Percentiles rank a stretch among this genome's conserved stretches.
These are phyloP conservation scores for Arthroderma sp. DNA, from an alignment of 2,329 filamentous ascomycete species.

Conservation along the genomic window DNA sequence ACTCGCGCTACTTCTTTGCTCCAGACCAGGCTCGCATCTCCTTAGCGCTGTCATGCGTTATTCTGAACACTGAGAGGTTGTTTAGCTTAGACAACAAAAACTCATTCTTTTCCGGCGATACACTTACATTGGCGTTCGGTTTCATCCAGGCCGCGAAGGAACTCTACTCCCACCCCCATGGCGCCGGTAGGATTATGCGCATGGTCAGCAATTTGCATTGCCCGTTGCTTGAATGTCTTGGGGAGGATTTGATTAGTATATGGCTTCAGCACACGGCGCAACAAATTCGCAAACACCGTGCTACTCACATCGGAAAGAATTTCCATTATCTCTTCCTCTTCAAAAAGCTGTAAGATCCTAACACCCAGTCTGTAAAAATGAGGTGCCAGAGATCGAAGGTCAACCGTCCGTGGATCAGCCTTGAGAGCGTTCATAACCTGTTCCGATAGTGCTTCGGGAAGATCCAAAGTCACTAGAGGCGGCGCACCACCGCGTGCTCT, in stretches of 20 bases:
- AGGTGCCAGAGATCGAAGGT: slow-evolving; percentile 66
- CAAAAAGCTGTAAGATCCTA: slow-evolving; percentile 78
- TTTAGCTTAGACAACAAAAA: slow-evolving; percentile 5
- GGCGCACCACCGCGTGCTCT: slow-evolving; percentile 32
- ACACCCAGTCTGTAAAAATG: slow-evolving; percentile 82
- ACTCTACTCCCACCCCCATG: slow-evolving; percentile 57
- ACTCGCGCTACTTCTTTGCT: slow-evolving; percentile 35
- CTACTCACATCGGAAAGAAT: slow-evolving; percentile 45
- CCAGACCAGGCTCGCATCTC: slow-evolving; percentile 58
- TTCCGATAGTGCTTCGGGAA: slow-evolving; percentile 62
- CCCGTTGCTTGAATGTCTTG: slow-evolving; percentile 69
- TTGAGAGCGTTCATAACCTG: slow-evolving; percentile 81
- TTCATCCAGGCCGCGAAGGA: slow-evolving; percentile 78
- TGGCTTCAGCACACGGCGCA: no score
- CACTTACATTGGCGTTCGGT: slow-evolving; percentile 58
- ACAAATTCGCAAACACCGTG: neutral
- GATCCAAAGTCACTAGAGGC: slow-evolving; percentile 64
- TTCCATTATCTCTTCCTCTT: slow-evolving; percentile 68
- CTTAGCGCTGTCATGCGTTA: slow-evolving; percentile 61
- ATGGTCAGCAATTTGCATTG: slow-evolving; percentile 73
- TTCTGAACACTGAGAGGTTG: slow-evolving; percentile 47
- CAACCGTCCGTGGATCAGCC: slow-evolving; percentile 74
- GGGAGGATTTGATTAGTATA: neutral
- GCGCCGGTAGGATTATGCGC: slow-evolving; percentile 71
- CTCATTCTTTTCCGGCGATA: neutral